Conservation (phyloP, 768 basidiomycete genomes). For the Auricularia sp. region DNA sequence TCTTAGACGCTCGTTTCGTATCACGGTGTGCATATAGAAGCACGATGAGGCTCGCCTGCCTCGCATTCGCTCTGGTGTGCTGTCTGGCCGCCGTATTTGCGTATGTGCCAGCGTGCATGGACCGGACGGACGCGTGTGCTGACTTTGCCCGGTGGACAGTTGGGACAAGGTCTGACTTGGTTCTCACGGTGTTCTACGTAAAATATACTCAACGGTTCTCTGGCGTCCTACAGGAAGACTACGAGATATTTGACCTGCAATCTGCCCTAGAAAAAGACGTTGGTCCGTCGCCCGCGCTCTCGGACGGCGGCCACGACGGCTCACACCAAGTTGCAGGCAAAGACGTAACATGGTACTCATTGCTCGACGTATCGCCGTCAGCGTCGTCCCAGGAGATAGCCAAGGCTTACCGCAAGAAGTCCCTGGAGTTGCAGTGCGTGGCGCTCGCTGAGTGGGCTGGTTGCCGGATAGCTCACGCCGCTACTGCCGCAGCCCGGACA, state of each 20-base stretch:
- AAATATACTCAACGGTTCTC: background rate
- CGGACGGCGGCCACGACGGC: too few species aligned
- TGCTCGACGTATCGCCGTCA: conserved; percentile 69
- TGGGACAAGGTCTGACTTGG: conserved; percentile 9
- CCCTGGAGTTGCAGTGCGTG: conserved; percentile 79
- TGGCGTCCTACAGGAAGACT: conserved; percentile 55
- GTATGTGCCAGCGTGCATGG: background rate
- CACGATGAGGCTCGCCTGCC: background rate
- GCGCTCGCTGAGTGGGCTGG: background rate
- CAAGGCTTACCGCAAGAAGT: conserved; percentile 87
- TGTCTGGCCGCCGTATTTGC: conserved; percentile 4
- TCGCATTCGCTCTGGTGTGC: background rate
- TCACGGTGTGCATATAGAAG: background rate
- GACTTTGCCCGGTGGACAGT: background rate
- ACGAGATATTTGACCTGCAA: conserved; percentile 95
- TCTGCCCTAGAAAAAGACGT: conserved; percentile 69
- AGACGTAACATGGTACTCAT: conserved; percentile 93
- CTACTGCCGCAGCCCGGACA: conserved; percentile 65
- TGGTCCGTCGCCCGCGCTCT: conserved; percentile 32
- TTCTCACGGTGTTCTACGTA: background rate
- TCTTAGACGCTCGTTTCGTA: background rate
- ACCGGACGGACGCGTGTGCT: background rate
- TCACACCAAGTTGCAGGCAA: conserved; percentile 40
- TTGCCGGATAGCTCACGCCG: background rate
- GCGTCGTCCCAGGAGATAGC: conserved; percentile 70